These are phyloP conservation scores for Mortierella sp. DNA, from an alignment of 371 early-diverging fungal genomes.

Conservation along the genomic window DNA sequence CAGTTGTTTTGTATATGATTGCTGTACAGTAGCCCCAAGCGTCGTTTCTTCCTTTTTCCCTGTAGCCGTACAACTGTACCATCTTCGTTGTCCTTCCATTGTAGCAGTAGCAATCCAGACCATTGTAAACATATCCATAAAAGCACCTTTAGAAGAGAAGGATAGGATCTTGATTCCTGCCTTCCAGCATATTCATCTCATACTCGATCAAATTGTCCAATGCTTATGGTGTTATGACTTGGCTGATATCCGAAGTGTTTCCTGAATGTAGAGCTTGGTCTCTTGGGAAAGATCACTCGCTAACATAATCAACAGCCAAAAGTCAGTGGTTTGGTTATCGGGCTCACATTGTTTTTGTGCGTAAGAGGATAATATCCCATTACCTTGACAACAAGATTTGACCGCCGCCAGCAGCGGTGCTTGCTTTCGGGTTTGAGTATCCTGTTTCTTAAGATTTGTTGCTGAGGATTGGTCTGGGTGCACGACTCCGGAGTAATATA, in stretches of 20 bases:
- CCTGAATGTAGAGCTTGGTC: conserved; percentile 36
- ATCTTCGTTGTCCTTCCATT: conserved; percentile 1
- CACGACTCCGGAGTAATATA: conserved; percentile 52
- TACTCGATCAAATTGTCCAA: no score
- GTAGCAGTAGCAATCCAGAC: conserved; percentile 19
- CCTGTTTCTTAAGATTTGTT: conserved; percentile 4
- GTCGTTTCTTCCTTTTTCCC: conserved; percentile 1
- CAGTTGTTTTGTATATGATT: conserved; percentile 8
- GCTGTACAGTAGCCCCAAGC: conserved; percentile 12
- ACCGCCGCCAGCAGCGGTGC: conserved; percentile 41
- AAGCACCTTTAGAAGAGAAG: background rate
- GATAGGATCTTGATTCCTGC: background rate
- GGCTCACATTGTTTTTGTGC: no score
- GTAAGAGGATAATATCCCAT: background rate
- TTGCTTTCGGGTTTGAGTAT: conserved; percentile 2
- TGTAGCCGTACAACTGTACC: conserved; percentile 27
- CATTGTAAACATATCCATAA: conserved; percentile 17
- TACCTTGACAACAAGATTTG: conserved; percentile 45
- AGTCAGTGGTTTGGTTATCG: background rate
- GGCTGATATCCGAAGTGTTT: conserved; percentile 30
- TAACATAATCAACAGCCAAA: background rate
- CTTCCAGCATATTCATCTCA: conserved; percentile 3
- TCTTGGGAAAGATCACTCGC: conserved; percentile 40
- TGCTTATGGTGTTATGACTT: no score
- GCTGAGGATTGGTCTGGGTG: background rate